Evolutionary conservation across 371 early-diverging fungal genomes (phyloP).

Genomic region (Mortierella sp.): DNA sequence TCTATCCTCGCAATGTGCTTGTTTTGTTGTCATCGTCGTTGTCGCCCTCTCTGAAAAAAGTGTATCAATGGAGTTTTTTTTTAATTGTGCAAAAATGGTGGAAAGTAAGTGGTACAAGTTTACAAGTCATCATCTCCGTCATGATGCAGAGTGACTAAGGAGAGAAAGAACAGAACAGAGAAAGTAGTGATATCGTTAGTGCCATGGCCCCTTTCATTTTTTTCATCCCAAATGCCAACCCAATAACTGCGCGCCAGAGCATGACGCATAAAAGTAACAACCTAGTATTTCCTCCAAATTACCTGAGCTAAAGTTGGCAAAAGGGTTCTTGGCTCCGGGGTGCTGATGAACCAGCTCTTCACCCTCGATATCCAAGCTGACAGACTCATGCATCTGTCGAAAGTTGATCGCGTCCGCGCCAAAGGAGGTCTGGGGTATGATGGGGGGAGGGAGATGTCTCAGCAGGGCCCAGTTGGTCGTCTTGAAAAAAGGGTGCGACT

Average conservation of each 20-base stretch:
- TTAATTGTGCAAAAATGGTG: slow-evolving; percentile 8
- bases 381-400: slow-evolving; percentile 72
- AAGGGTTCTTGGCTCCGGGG: slow-evolving; percentile 68
- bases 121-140: slow-evolving; percentile 46
- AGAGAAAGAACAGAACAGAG: background rate
- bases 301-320: slow-evolving; percentile 81
- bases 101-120: slow-evolving; percentile 17
- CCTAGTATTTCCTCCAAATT: slow-evolving; percentile 23
- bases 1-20: background rate
- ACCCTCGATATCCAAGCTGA: slow-evolving; percentile 73
- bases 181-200: slow-evolving; percentile 5
- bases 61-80: background rate
- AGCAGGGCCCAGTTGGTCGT: slow-evolving; percentile 94
- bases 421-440: slow-evolving; percentile 83
- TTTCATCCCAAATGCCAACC: background rate
- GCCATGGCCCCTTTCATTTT: background rate
- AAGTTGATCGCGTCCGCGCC: slow-evolving; percentile 81
- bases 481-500: slow-evolving; percentile 94
- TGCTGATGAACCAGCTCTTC: slow-evolving; percentile 60
- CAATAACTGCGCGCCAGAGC: background rate
- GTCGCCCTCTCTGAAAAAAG: background rate
- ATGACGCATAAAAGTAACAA: slow-evolving; percentile 12
- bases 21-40: background rate
- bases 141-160: slow-evolving; percentile 37
- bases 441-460: slow-evolving; percentile 90